Conservation (phyloP, 2,329 filamentous ascomycete species). For the Lachnellula willkommii region DNA sequence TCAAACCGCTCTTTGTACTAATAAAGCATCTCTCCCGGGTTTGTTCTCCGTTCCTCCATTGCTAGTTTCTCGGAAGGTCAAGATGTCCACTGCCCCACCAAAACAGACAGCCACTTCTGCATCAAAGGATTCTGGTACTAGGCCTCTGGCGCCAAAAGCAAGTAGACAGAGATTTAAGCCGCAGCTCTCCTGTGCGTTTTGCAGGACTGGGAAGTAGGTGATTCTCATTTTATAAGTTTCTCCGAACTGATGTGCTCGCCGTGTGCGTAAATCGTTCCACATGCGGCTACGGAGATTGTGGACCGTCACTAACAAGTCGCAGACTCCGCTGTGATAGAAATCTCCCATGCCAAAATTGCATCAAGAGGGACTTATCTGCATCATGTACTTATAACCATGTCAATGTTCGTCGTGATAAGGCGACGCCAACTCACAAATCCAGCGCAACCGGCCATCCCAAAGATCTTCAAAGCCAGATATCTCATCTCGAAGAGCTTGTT, state of each 20-base stretch:
- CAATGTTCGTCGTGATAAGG: constrained; percentile 30
- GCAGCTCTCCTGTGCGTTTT: constrained; percentile 27
- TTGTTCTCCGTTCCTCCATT: not conserved
- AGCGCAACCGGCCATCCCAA: constrained; percentile 3
- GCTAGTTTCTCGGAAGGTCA: not conserved
- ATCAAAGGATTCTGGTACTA: not conserved
- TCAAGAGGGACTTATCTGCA: constrained; percentile 43
- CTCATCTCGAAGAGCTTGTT: not conserved
- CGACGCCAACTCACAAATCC: constrained; percentile 11
- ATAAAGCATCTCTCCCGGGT: not conserved
- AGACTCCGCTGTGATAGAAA: constrained; percentile 47
- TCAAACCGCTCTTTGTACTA: not conserved
- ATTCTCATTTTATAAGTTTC: not conserved
- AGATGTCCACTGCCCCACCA: not conserved
- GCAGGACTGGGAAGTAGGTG: constrained; percentile 24
- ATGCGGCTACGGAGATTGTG: not conserved
- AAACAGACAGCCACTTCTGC: not conserved
- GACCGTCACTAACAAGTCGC: not conserved
- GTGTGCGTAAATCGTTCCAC: not conserved
- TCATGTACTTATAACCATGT: constrained; percentile 46
- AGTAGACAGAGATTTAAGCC: constrained; percentile 19
- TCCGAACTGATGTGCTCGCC: not conserved
- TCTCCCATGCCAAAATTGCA: constrained; percentile 48
- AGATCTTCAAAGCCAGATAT: not conserved
- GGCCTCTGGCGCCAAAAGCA: not conserved